Evolutionary conservation across 2,329 filamentous ascomycete genomes (phyloP).

Genomic region (Hortaea werneckii): DNA sequence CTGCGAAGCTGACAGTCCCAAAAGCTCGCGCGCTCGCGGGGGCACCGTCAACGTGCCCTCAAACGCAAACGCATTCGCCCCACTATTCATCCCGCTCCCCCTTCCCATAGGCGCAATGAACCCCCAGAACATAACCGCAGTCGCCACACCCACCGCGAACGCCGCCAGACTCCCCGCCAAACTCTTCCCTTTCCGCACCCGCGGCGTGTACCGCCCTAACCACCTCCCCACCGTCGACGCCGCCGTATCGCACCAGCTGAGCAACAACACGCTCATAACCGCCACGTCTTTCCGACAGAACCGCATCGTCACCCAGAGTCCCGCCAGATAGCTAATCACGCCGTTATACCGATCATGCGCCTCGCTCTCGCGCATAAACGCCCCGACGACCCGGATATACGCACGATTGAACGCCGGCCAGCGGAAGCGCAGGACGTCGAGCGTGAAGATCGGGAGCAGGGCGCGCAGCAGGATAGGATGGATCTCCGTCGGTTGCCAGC

Average conservation of each 20-base stretch:
- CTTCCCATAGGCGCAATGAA: conserved; percentile 54
- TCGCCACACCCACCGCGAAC: conserved; percentile 69
- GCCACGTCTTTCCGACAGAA: conserved; percentile 91
- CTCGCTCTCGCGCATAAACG: conserved; percentile 94
- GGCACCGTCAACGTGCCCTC: conserved; percentile 66
- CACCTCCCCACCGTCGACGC: conserved; percentile 87
- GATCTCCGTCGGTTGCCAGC: conserved; percentile 65
- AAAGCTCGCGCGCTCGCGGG: conserved; percentile 41
- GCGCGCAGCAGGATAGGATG: conserved; percentile 73
- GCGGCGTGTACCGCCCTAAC: conserved; percentile 80
- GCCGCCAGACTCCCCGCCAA: conserved; percentile 81
- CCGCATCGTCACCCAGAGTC: conserved; percentile 73
- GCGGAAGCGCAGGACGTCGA: conserved; percentile 74
- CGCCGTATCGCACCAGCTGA: conserved; percentile 97
- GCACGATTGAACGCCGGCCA: conserved; percentile 72
- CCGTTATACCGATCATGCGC: conserved; percentile 82
- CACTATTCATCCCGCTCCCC: conserved; percentile 26
- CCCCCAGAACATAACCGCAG: conserved; percentile 81
- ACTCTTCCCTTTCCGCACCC: conserved; percentile 79
- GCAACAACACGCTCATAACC: conserved; percentile 75
- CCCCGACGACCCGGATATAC: conserved; percentile 76
- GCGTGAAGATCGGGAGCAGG: conserved; percentile 72
- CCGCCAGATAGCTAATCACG: conserved; percentile 91
- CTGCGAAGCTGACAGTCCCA: conserved; percentile 52
- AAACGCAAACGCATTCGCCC: conserved; percentile 64